phyloP scores from a whole-genome alignment of 179 eudicot genomes.

The Drosera spatulata region DNA sequence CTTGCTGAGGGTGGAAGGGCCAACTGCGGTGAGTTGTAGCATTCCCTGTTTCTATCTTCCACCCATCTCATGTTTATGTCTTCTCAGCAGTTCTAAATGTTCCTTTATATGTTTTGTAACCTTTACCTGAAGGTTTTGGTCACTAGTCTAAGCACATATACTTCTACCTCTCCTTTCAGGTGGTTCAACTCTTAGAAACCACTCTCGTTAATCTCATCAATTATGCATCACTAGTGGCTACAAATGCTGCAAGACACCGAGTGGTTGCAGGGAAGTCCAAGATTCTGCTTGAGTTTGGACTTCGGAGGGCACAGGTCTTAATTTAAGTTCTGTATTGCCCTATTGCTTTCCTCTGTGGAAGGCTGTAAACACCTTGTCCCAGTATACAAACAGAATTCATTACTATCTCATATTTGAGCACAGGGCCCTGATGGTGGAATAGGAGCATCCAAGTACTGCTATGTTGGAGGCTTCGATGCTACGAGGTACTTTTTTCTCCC shows the following conservation, averaged over 20 bases:
- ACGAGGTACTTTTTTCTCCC: slow-evolving; percentile 50
- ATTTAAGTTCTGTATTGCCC: not conserved
- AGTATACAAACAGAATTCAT: not conserved
- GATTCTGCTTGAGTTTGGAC: slow-evolving; percentile 47
- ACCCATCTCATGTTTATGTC: not conserved
- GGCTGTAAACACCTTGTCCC: not conserved
- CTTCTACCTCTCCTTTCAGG: slow-evolving; percentile 27
- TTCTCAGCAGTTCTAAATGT: too few species aligned
- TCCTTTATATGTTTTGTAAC: too few species aligned
- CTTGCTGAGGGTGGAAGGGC: slow-evolving; percentile 84
- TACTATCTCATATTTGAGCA: not conserved
- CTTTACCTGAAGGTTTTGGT: too few species aligned
- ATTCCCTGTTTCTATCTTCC: slow-evolving; percentile 1
- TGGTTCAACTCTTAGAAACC: slow-evolving; percentile 90
- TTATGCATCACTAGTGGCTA: too few species aligned
- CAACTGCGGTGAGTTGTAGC: slow-evolving; percentile 65
- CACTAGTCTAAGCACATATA: not conserved
- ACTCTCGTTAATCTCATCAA: slow-evolving; percentile 47
- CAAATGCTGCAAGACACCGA: too few species aligned
- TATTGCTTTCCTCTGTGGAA: not conserved
- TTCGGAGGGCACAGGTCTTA: slow-evolving; percentile 89
- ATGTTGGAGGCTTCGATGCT: slow-evolving; percentile 95
- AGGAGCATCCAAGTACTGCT: slow-evolving; percentile 82
- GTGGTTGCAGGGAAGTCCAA: too few species aligned
- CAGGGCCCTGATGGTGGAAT: slow-evolving; percentile 98